Conservation (phyloP, 2,329 filamentous ascomycete genomes). For the Cytospora chrysosperma region DNA sequence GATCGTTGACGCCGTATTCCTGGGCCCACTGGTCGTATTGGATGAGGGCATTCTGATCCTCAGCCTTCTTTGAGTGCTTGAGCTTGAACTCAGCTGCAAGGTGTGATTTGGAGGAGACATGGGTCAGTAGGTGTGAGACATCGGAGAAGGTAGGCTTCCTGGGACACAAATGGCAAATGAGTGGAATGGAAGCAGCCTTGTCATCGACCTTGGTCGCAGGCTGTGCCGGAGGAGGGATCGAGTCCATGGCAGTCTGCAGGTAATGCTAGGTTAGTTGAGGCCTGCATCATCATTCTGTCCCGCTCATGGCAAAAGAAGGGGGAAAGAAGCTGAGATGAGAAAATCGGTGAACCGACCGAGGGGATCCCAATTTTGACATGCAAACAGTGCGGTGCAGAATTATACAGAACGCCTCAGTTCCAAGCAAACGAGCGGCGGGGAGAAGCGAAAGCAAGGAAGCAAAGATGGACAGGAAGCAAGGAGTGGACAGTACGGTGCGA, state of each 20-base stretch:
- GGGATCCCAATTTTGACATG: neutral
- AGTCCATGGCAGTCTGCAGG: conserved; percentile 15
- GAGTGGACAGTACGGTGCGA: conserved; percentile 30
- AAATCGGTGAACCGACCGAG: conserved; percentile 6
- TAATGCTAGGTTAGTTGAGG: neutral
- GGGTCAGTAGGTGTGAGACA: conserved; percentile 86
- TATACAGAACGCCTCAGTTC: neutral
- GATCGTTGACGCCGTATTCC: conserved; percentile 64
- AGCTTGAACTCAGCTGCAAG: conserved; percentile 80
- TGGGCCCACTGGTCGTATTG: conserved; percentile 79
- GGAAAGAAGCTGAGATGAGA: neutral
- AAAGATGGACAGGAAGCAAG: conserved; percentile 27
- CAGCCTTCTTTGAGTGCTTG: conserved; percentile 67
- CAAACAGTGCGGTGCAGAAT: neutral
- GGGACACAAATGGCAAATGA: conserved; percentile 81
- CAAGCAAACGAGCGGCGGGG: neutral
- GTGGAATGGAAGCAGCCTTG: conserved; percentile 50
- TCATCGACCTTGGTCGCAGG: conserved; percentile 2
- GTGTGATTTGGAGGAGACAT: conserved; percentile 91
- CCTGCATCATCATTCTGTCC: neutral
- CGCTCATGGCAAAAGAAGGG: neutral
- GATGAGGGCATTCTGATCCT: conserved; percentile 60
- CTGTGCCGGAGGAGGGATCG: neutral
- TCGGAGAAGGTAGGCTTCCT: conserved; percentile 82
- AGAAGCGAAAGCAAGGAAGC: conserved; percentile 24